Evolutionary conservation across 129 eudicot genomes (phyloP).

Genomic region (Pulicaria dysenterica): DNA sequence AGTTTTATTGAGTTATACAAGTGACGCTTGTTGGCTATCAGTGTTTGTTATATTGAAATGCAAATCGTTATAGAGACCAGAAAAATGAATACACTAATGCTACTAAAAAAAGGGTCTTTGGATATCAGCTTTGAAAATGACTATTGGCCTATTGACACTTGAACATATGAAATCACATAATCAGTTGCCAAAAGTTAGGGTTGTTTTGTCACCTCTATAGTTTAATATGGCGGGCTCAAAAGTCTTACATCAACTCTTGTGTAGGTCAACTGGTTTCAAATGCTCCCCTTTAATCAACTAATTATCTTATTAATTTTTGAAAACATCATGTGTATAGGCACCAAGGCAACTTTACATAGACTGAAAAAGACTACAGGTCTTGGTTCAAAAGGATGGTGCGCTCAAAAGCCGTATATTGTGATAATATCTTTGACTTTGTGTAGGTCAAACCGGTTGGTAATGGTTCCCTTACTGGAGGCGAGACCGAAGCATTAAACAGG

Average conservation of each 20-base stretch:
- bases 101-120: not conserved
- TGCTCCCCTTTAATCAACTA: constrained; percentile 41
- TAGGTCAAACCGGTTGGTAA: constrained; percentile 67
- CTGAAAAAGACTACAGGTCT: not conserved
- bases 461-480: constrained; percentile 82
- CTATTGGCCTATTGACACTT: not conserved
- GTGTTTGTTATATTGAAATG: not conserved
- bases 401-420: not conserved
- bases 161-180: not conserved
- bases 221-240: not conserved
- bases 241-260: constrained; percentile 19
- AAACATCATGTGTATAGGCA: not conserved
- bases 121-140: not conserved
- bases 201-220: no score
- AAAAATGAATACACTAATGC: no score
- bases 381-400: not conserved
- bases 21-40: not conserved
- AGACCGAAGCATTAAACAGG: constrained; percentile 84
- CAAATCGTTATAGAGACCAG: no score
- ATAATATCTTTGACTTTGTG: constrained; percentile 18
- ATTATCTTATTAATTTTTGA: not conserved
- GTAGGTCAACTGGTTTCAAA: constrained; percentile 61
- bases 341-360: no score
- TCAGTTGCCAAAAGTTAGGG: not conserved
- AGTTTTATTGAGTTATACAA: not conserved